A percentile compares a stretch with the other conserved stretches of the same genome.
Conservation (phyloP, 1,284 basidiomycete genomes). For the Takashimella tepidaria region DNA sequence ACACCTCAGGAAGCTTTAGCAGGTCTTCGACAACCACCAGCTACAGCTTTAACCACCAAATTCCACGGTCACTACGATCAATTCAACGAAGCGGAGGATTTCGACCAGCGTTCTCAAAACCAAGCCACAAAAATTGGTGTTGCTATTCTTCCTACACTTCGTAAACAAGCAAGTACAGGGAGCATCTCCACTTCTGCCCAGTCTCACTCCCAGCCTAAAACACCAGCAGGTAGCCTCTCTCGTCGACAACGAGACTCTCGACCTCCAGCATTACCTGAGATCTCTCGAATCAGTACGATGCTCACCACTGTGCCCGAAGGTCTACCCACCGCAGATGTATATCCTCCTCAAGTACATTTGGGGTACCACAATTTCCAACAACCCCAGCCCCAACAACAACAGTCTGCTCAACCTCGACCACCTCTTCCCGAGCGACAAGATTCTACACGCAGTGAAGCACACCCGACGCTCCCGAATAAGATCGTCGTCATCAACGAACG, state of each 20-base stretch:
- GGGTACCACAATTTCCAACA: not conserved
- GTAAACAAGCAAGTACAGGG: not conserved
- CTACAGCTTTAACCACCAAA: not conserved
- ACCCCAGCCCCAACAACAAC: not conserved
- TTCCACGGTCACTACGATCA: not conserved
- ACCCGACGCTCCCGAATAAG: not conserved
- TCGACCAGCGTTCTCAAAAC: not conserved
- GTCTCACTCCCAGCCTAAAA: too few species aligned
- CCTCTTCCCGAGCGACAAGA: not conserved
- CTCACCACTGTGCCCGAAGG: not conserved
- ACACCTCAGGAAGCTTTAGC: constrained; percentile 25
- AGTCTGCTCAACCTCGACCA: not conserved
- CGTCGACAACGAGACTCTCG: not conserved
- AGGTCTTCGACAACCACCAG: not conserved
- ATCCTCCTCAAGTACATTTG: not conserved
- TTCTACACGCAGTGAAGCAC: not conserved
- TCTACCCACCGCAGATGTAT: not conserved
- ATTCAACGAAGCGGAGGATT: not conserved
- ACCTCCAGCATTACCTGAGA: not conserved
- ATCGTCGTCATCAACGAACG: not conserved
- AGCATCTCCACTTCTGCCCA: not conserved
- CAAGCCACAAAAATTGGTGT: not conserved
- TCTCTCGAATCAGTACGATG: not conserved
- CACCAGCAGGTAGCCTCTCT: not conserved
- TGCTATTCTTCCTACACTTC: not conserved